phyloP scores from a whole-genome alignment of 1,284 basidiomycete genomes.

The Pseudozyma hubeiensis region DNA sequence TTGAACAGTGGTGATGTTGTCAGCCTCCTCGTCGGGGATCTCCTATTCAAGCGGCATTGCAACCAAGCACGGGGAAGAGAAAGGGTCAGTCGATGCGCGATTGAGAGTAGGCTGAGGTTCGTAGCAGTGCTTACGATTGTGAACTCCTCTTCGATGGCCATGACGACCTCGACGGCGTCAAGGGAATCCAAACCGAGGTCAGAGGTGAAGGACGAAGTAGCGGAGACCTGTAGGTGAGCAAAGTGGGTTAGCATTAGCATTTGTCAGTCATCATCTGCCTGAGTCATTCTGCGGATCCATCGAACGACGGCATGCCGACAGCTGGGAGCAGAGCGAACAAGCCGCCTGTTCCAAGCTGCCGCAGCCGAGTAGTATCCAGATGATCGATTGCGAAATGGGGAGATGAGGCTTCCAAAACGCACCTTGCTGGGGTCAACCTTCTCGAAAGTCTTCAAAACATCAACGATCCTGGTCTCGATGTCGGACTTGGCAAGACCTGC shows the following conservation, averaged over 20 bases:
- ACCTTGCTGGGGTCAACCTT: slow-evolving; percentile 86
- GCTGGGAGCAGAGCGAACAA: too few species aligned
- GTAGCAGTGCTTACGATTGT: slow-evolving; percentile 45
- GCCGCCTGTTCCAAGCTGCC: too few species aligned
- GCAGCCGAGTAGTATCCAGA: neutral
- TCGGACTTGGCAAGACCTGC: slow-evolving; percentile 79
- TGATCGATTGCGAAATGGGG: neutral
- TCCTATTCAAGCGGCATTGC: slow-evolving; percentile 74
- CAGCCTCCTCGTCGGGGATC: slow-evolving; percentile 98
- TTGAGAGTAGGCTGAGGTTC: neutral
- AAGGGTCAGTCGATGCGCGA: neutral
- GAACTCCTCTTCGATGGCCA: slow-evolving; percentile 98
- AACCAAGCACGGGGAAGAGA: neutral
- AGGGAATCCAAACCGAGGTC: slow-evolving; percentile 96
- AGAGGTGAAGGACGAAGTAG: slow-evolving; percentile 80
- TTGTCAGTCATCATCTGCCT: too few species aligned
- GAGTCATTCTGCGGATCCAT: too few species aligned
- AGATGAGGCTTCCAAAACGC: slow-evolving; percentile 10
- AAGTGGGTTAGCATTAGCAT: neutral
- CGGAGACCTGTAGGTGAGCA: slow-evolving; percentile 75
- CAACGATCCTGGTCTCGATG: slow-evolving; percentile 84
- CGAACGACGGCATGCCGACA: too few species aligned
- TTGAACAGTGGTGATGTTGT: slow-evolving; percentile 92
- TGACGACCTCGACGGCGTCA: slow-evolving; percentile 97
- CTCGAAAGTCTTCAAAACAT: slow-evolving; percentile 93